These are phyloP conservation scores for Filosporella fistucella DNA, from an alignment of 495 filamentous ascomycete genomes.

Conservation along the genomic window DNA sequence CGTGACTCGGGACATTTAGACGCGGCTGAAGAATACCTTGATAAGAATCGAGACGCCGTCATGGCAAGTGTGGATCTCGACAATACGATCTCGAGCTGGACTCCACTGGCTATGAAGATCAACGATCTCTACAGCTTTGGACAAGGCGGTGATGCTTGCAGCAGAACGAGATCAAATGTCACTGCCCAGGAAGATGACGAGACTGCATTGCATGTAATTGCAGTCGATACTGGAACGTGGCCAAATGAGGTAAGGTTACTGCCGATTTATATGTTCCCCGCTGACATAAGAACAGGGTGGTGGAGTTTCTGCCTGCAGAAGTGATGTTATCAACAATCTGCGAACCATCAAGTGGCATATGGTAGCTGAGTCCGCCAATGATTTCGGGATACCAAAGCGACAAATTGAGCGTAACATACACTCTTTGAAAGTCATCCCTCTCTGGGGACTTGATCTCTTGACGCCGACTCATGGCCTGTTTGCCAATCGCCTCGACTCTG, in stretches of 20 bases:
- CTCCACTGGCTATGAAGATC: slow-evolving; percentile 54
- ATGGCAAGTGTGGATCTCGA: slow-evolving; percentile 59
- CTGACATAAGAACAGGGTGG: slow-evolving; percentile 33
- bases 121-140: slow-evolving; percentile 61
- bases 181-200: slow-evolving; percentile 42
- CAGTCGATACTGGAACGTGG: slow-evolving; percentile 61
- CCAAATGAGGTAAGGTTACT: slow-evolving; percentile 41
- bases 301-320: slow-evolving; percentile 62
- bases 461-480: slow-evolving; percentile 59
- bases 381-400: slow-evolving; percentile 59
- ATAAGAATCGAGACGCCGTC: slow-evolving; percentile 49
- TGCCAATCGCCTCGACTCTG: slow-evolving; percentile 54
- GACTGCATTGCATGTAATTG: slow-evolving; percentile 54
- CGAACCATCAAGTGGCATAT: slow-evolving; percentile 61
- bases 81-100: slow-evolving; percentile 52
- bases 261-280: background rate
- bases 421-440: slow-evolving; percentile 57
- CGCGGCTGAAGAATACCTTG: slow-evolving; percentile 48
- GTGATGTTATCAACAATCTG: slow-evolving; percentile 61
- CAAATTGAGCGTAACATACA: slow-evolving; percentile 63
- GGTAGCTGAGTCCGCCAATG: slow-evolving; percentile 60
- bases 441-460: slow-evolving; percentile 61
- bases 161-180: slow-evolving; percentile 35
- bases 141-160: slow-evolving; percentile 49
- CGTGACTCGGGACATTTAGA: slow-evolving; percentile 48